These are phyloP conservation scores for Cenococcum geophilum DNA, from an alignment of 495 filamentous ascomycete genomes.

Conservation along the genomic window DNA sequence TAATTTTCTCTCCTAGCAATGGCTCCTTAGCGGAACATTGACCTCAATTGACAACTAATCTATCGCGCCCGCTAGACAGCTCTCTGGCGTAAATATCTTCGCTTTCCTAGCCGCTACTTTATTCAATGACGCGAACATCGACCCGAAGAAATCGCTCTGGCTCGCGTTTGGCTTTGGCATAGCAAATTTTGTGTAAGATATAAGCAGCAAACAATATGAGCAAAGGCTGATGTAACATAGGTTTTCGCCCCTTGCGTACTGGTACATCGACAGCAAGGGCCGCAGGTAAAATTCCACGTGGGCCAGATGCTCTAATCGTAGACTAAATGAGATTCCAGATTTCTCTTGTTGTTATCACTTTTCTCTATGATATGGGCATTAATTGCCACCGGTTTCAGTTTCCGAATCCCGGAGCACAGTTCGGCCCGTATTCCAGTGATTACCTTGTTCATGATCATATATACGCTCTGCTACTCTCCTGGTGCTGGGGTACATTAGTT, in stretches of 20 bases:
- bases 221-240: background rate
- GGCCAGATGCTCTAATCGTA: background rate
- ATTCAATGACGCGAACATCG: slow-evolving; percentile 5
- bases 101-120: background rate
- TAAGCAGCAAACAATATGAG: background rate
- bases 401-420: background rate
- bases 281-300: background rate
- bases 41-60: slow-evolving; percentile 1
- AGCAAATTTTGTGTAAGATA: background rate
- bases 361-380: slow-evolving; percentile 2
- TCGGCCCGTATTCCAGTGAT: background rate
- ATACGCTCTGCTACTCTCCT: background rate
- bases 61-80: background rate
- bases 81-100: slow-evolving; percentile 2
- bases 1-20: background rate
- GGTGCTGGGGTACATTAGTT: background rate
- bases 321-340: background rate
- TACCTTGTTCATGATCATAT: background rate
- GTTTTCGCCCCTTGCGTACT: background rate
- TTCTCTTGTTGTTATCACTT: background rate
- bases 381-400: background rate
- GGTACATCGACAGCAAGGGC: background rate
- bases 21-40: background rate
- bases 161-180: background rate
- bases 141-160: background rate